Conservation (phyloP, 345 rosid genomes). For the Capsella bursapastoris region DNA sequence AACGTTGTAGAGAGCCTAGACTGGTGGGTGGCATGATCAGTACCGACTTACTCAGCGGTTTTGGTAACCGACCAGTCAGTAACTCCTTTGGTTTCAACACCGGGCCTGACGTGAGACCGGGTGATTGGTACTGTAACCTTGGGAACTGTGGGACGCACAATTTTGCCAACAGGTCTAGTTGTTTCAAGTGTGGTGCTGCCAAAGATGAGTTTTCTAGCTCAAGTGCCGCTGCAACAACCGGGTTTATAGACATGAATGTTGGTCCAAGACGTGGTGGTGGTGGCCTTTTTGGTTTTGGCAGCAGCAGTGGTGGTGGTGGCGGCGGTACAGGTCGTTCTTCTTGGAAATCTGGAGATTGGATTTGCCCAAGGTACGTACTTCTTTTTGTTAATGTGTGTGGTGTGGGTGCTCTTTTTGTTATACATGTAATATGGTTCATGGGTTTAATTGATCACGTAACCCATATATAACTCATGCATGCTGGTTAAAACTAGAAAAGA, state of each 20-base stretch:
- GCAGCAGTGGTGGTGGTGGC: constrained; percentile 45
- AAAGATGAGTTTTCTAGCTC: constrained; percentile 53
- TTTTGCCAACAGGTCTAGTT: constrained; percentile 73
- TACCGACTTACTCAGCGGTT: constrained; percentile 44
- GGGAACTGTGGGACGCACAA: constrained; percentile 76
- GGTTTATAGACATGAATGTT: constrained; percentile 36
- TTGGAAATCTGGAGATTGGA: constrained; percentile 91
- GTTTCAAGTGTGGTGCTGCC: constrained; percentile 68
- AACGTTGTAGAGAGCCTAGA: constrained; percentile 65
- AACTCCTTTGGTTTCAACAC: constrained; percentile 60
- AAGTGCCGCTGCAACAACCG: constrained; percentile 39
- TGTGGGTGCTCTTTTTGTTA: background rate
- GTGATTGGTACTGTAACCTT: constrained; percentile 78
- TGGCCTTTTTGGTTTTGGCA: constrained; percentile 45
- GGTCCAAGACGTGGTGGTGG: constrained; percentile 48
- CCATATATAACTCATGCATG: constrained; percentile 16
- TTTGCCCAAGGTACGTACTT: constrained; percentile 61
- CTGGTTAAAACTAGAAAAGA: too few relatives aligned
- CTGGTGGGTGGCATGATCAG: constrained; percentile 32
- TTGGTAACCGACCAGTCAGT: constrained; percentile 50
- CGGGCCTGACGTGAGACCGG: constrained; percentile 75
- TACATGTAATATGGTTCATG: constrained; percentile 20
- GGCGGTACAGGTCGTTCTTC: constrained; percentile 58
- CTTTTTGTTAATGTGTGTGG: background rate
- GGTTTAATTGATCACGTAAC: background rate